Conservation (phyloP, 75 land plant genomes). For the Picea sitchensis region DNA sequence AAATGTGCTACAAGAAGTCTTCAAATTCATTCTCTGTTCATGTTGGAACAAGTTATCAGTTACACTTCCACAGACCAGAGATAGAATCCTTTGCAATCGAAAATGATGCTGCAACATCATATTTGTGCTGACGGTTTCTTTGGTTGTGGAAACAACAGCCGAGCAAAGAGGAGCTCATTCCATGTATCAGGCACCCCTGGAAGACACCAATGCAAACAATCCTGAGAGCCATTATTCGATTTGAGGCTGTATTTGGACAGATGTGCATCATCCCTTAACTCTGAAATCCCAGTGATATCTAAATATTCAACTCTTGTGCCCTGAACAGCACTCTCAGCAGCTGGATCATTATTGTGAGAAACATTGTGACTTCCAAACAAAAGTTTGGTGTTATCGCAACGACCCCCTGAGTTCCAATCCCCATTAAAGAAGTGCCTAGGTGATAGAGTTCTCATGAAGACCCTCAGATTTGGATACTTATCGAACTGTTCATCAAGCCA, state of each 20-base stretch:
- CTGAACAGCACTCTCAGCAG: slow-evolving; percentile 52
- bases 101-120: no score
- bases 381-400: slow-evolving; percentile 66
- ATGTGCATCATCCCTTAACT: slow-evolving; percentile 77
- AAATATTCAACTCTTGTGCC: slow-evolving; percentile 64
- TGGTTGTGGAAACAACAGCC: slow-evolving; percentile 24
- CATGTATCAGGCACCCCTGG: slow-evolving; percentile 96
- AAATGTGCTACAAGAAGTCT: no score
- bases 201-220: slow-evolving; percentile 98
- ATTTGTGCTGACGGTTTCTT: background rate
- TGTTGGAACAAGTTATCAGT: no score
- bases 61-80: no score
- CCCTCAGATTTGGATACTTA: slow-evolving; percentile 37
- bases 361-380: slow-evolving; percentile 31
- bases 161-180: slow-evolving; percentile 85
- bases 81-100: no score
- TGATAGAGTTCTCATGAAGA: slow-evolving; percentile 66
- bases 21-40: no score
- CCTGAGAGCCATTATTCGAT: slow-evolving; percentile 42
- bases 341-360: slow-evolving; percentile 36
- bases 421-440: slow-evolving; percentile 92
- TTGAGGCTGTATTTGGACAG: slow-evolving; percentile 61
- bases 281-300: slow-evolving; percentile 70
- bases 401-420: slow-evolving; percentile 96
- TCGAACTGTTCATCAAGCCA: slow-evolving; percentile 64